phyloP scores from a whole-genome alignment of 768 basidiomycete species.

The Lactifluus volemus region DNA sequence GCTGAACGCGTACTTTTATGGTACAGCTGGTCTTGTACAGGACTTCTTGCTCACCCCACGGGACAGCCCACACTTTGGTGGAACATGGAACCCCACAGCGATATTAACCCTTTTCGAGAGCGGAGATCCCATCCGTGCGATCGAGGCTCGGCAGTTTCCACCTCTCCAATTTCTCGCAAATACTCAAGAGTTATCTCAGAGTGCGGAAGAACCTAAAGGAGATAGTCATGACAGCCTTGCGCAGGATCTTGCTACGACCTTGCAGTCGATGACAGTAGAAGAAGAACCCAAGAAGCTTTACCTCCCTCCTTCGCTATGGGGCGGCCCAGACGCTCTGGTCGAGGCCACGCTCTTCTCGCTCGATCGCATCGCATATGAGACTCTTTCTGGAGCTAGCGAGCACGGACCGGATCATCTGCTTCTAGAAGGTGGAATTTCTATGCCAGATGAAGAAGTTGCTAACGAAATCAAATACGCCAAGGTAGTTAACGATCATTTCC shows the following conservation, averaged over 20 bases:
- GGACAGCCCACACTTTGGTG: constrained; percentile 57
- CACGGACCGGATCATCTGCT: constrained; percentile 16
- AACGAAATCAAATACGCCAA: constrained; percentile 45
- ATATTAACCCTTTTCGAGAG: constrained; percentile 55
- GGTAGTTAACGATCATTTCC: constrained; percentile 28
- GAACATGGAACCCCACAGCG: constrained; percentile 57
- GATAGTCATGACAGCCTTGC: constrained; percentile 22
- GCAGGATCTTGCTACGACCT: constrained; percentile 34
- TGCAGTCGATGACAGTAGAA: constrained; percentile 31
- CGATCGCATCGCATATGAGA: constrained; percentile 39
- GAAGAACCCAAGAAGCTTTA: constrained; percentile 31
- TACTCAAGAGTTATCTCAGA: not conserved
- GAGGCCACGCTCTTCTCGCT: constrained; percentile 40
- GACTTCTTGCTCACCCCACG: constrained; percentile 76
- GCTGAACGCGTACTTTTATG: constrained; percentile 46
- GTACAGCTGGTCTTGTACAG: constrained; percentile 50
- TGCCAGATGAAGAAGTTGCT: constrained; percentile 45
- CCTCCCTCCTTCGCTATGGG: constrained; percentile 32
- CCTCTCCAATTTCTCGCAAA: constrained; percentile 36
- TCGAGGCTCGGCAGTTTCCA: constrained; percentile 66
- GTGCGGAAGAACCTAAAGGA: not conserved
- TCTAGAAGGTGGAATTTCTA: constrained; percentile 44
- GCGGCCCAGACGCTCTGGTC: constrained; percentile 32
- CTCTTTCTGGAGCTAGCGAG: constrained; percentile 26
- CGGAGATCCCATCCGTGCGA: constrained; percentile 36